Evolutionary conservation across 257 asterid genomes (phyloP), one percentile per base, ranked within the genome.

Genomic region (Cruciata laevipes): DNA sequence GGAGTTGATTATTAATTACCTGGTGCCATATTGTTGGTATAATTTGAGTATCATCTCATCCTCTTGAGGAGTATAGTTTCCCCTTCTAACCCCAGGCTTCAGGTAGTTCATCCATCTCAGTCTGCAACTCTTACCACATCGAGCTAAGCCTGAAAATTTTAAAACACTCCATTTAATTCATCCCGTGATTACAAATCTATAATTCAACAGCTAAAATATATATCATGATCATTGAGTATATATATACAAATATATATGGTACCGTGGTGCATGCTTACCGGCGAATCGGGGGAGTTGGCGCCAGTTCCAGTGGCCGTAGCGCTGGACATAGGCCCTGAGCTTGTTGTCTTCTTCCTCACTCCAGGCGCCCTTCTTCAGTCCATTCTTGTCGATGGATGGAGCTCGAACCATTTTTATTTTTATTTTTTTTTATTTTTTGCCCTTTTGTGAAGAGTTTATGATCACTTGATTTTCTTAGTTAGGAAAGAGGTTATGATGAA

Each of bases 221-320:
- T 1, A 27, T 1, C 20, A 16, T 47, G 20, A 47, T 47, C 8
- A 16, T 47, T 12, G 11, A 42, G n/a, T n/a, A n/a, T n/a, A n/a
- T n/a, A n/a, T n/a, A n/a, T n/a, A n/a, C n/a, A n/a, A n/a, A n/a
- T n/a, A 33, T 7, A 33, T 33, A 33, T 33, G 8, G 30, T 33
- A 4, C n/a, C n/a, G n/a, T 33, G 7, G 0, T 33, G 21, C 3
- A n/a, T 47, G 6, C 7, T 14, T 47, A 47, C 55, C 55, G 20
- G 55, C 55, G 2, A 47, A 47, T 47, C 55, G n/a, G 0, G 55
- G 55, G 8, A 47, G 55, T 16, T 47, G 55, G 20, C 20, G 55
- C 55, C 55, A 47, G 55, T 47, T 47, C 55, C 55, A 47, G 55
- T 47, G 55, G 55, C 55, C 55, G 55, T 47, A 47, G 4, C 55